These are phyloP conservation scores for Suillus cothurnatus DNA, from an alignment of 768 basidiomycete species.

Conservation along the genomic window DNA sequence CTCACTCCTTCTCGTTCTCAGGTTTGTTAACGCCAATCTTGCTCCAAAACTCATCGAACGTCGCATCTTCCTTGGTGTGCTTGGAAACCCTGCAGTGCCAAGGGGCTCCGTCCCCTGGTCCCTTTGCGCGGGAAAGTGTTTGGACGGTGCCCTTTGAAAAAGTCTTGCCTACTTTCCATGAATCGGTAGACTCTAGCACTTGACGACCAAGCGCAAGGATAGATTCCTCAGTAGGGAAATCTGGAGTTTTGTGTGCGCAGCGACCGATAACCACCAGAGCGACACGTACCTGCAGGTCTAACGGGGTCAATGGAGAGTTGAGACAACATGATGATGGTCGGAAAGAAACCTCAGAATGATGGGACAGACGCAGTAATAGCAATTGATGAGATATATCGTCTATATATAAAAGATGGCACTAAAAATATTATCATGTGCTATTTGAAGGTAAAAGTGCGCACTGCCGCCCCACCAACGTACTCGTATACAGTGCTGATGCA, in stretches of 20 bases:
- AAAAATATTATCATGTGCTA: constrained; percentile 25
- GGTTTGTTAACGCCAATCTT: constrained; percentile 68
- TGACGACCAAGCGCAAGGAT: constrained; percentile 54
- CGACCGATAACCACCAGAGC: background rate
- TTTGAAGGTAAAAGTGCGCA: constrained; percentile 12
- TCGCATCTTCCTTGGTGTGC: constrained; percentile 64
- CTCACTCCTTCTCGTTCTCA: constrained; percentile 68
- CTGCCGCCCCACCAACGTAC: background rate
- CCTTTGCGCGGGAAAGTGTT: constrained; percentile 55
- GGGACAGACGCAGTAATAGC: background rate
- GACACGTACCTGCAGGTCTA: constrained; percentile 40
- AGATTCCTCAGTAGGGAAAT: constrained; percentile 60
- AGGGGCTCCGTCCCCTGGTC: constrained; percentile 53
- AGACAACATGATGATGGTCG: constrained; percentile 33
- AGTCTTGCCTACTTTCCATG: constrained; percentile 73
- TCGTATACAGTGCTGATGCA: background rate
- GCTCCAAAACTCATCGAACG: constrained; percentile 75
- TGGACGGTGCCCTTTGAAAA: constrained; percentile 56
- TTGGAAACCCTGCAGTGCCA: constrained; percentile 74
- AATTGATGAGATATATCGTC: background rate
- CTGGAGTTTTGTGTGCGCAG: constrained; percentile 34
- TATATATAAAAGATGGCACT: background rate
- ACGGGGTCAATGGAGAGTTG: constrained; percentile 43
- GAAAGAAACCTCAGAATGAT: constrained; percentile 10
- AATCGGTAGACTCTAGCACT: constrained; percentile 55